Percentiles rank a stretch among this genome's conserved stretches.
phyloP scores from a whole-genome alignment of 139 green algal genomes.

The Pedinophyceae sp. region DNA sequence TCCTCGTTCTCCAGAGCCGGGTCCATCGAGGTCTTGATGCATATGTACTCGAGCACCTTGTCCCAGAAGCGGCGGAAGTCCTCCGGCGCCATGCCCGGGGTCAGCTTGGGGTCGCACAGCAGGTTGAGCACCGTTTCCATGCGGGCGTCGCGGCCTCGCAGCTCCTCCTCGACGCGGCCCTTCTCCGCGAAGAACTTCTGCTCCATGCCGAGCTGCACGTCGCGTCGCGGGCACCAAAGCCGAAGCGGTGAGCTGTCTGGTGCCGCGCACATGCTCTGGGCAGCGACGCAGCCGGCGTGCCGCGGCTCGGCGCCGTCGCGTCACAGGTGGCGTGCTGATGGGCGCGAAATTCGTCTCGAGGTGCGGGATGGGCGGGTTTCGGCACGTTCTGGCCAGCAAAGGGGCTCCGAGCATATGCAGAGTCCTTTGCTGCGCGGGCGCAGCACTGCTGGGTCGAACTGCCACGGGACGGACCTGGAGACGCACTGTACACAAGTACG shows the following conservation, averaged over 20 bases:
- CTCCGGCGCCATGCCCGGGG: conserved; percentile 1
- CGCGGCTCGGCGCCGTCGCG: no score
- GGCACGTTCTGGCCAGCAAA: no score
- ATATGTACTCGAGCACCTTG: conserved; percentile 23
- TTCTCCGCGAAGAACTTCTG: background rate
- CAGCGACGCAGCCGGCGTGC: background rate
- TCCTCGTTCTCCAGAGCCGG: conserved; percentile 5
- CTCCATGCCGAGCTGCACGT: background rate
- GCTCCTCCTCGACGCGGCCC: background rate
- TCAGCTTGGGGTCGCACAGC: background rate
- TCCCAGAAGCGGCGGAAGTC: conserved; percentile 17
- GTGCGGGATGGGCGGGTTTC: no score
- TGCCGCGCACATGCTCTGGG: no score
- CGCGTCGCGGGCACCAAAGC: no score
- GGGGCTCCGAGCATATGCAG: no score
- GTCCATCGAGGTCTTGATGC: conserved; percentile 15
- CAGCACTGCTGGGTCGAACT: background rate
- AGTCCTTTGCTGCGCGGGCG: no score
- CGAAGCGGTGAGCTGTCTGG: no score
- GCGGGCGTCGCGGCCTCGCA: conserved; percentile 3
- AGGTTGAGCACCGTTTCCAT: conserved; percentile 12
- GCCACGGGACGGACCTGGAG: background rate
- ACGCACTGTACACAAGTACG: background rate
- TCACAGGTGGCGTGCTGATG: no score
- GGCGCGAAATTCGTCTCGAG: no score